Percentiles rank a stretch among this genome's conserved stretches.
Conservation (phyloP, 371 early-diverging fungal species). For the Mortierella sp. region DNA sequence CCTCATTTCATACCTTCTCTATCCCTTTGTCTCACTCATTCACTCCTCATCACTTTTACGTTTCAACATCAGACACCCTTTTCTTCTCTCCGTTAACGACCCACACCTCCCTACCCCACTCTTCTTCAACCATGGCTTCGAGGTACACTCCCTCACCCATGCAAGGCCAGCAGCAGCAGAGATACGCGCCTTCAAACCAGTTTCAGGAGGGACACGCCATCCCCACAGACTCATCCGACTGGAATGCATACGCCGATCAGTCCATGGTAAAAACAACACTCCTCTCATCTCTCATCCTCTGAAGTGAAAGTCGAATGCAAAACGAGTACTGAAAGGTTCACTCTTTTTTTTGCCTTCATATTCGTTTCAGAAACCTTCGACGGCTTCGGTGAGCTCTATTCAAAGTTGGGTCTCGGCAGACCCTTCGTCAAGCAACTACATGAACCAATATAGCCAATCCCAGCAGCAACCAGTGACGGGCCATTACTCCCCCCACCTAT, state of each 20-base stretch:
- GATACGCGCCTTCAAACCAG: slow-evolving; percentile 18
- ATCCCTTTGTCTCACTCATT: not conserved
- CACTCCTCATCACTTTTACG: not conserved
- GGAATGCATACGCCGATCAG: slow-evolving; percentile 31
- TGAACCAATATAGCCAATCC: slow-evolving; percentile 8
- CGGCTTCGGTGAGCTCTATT: slow-evolving; percentile 34
- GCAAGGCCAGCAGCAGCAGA: slow-evolving; percentile 34
- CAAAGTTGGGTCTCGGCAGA: slow-evolving; percentile 41
- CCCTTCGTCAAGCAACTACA: slow-evolving; percentile 17
- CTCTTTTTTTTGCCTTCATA: not conserved
- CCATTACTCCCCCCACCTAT: not conserved
- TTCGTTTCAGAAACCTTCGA: slow-evolving; percentile 20
- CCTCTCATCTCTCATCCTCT: not conserved
- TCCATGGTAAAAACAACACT: slow-evolving; percentile 12
- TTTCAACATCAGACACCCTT: not conserved
- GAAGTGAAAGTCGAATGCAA: not conserved
- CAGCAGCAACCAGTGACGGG: slow-evolving; percentile 7
- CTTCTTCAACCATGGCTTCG: slow-evolving; percentile 5
- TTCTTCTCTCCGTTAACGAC: slow-evolving; percentile 1
- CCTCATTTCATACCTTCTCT: not conserved
- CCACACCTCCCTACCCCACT: not conserved
- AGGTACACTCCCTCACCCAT: slow-evolving; percentile 20
- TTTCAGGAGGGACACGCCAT: slow-evolving; percentile 36
- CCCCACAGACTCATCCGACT: slow-evolving; percentile 28
- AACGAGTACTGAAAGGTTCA: not conserved